A percentile compares a stretch with the other conserved stretches of the same genome.
phyloP scores from a whole-genome alignment of 1,284 basidiomycete genomes.

The Tylopilus sp. region DNA sequence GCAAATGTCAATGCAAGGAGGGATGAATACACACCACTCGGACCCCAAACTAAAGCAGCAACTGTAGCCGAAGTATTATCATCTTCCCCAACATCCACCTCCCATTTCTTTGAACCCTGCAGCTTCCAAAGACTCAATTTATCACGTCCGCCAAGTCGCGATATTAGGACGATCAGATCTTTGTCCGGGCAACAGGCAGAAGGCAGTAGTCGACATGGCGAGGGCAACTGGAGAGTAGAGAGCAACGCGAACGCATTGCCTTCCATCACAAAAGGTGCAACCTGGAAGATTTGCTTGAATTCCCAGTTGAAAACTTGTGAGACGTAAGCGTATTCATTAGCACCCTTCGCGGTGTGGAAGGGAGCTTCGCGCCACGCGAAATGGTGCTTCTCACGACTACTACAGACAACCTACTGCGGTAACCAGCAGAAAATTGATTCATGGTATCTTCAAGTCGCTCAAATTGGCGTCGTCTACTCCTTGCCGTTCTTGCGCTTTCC shows the following conservation, averaged over 20 bases:
- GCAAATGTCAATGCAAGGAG: background rate
- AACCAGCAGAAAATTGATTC: too few species aligned
- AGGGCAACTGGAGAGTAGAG: constrained; percentile 56
- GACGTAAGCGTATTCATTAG: constrained; percentile 20
- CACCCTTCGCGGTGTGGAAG: constrained; percentile 21
- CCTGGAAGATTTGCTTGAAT: background rate
- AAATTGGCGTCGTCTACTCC: too few species aligned
- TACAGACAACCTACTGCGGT: constrained; percentile 6
- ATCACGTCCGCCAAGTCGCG: constrained; percentile 62
- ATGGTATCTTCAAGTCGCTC: too few species aligned
- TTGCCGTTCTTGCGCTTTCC: constrained; percentile 47
- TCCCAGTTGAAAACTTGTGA: constrained; percentile 8
- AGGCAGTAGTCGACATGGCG: constrained; percentile 53
- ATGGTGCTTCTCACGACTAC: constrained; percentile 23
- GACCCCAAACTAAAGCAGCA: constrained; percentile 71
- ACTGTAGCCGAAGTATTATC: constrained; percentile 49
- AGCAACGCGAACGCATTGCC: constrained; percentile 54
- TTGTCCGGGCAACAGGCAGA: constrained; percentile 83
- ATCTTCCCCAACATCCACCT: constrained; percentile 58
- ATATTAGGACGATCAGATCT: constrained; percentile 69
- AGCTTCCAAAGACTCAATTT: constrained; percentile 76
- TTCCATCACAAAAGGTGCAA: constrained; percentile 34
- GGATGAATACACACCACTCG: constrained; percentile 56
- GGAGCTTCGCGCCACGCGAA: constrained; percentile 29
- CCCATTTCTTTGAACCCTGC: constrained; percentile 77